These are phyloP conservation scores for Mucuna pruriens DNA, from an alignment of 306 rosid species.

Conservation along the genomic window DNA sequence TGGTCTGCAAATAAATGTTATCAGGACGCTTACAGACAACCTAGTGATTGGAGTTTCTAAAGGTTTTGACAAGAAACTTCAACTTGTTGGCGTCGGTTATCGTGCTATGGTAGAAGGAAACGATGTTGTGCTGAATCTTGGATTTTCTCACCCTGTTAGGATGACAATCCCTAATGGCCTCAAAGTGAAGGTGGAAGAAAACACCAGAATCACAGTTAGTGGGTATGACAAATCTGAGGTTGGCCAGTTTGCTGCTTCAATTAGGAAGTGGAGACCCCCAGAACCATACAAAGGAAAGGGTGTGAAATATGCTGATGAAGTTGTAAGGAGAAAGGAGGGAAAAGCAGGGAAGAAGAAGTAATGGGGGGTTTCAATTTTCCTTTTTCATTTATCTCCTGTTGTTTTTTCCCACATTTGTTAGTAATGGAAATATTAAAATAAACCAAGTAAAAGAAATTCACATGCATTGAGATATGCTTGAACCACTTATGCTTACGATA, in stretches of 20 bases:
- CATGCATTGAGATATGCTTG: slow-evolving; percentile 24
- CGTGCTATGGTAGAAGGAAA: slow-evolving; percentile 87
- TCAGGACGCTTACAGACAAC: slow-evolving; percentile 91
- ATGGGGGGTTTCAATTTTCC: slow-evolving; percentile 28
- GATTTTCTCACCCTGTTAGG: slow-evolving; percentile 96
- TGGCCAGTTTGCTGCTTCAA: slow-evolving; percentile 93
- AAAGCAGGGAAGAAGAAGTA: slow-evolving; percentile 97
- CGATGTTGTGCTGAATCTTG: slow-evolving; percentile 83
- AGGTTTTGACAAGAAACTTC: slow-evolving; percentile 96
- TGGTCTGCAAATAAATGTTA: slow-evolving; percentile 37
- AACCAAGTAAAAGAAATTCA: slow-evolving; percentile 28
- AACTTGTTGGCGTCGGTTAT: slow-evolving; percentile 92
- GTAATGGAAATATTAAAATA: slow-evolving; percentile 32
- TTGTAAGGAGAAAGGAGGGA: slow-evolving; percentile 91
- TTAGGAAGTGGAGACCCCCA: slow-evolving; percentile 97
- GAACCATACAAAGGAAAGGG: slow-evolving; percentile 99
- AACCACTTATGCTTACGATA: slow-evolving; percentile 22
- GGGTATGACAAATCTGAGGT: slow-evolving; percentile 86
- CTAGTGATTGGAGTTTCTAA: slow-evolving; percentile 95
- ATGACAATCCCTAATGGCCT: slow-evolving; percentile 82
- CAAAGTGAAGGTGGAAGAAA: slow-evolving; percentile 88
- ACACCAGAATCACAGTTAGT: slow-evolving; percentile 78
- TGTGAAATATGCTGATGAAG: slow-evolving; percentile 90
- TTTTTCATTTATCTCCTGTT: slow-evolving; percentile 18
- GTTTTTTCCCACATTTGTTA: slow-evolving; percentile 16